Evolutionary conservation across 805 yeast species (phyloP).

Genomic region (Myxozyma melibiosi): DNA sequence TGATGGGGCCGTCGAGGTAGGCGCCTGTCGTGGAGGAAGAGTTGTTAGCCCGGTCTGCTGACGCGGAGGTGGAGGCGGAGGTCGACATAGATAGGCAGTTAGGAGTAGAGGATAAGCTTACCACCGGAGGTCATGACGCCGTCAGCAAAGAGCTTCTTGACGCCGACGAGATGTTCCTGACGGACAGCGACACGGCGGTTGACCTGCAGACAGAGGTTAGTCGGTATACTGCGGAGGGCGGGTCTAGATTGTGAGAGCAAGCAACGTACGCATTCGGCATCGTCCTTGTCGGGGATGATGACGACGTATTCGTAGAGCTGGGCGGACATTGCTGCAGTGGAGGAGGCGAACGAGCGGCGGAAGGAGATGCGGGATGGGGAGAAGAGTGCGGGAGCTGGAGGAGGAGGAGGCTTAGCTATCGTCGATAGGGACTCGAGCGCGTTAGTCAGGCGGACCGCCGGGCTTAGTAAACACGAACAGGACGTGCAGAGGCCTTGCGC

Average conservation of each 20-base stretch:
- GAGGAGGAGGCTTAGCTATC: neutral
- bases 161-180: slow-evolving; percentile 46
- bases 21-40: slow-evolving; percentile 19
- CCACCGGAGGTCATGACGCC: slow-evolving; percentile 48
- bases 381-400: neutral
- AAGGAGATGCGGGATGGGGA: neutral
- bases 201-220: slow-evolving; percentile 14
- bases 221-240: neutral
- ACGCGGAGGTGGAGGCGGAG: neutral
- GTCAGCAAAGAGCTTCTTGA: slow-evolving; percentile 38
- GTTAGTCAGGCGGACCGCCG: neutral
- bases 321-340: slow-evolving; percentile 19
- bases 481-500: no score
- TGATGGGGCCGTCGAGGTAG: slow-evolving; percentile 27
- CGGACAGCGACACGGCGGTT: slow-evolving; percentile 44
- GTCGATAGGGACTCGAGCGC: neutral
- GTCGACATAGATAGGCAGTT: neutral
- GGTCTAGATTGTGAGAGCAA: neutral
- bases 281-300: slow-evolving; percentile 69
- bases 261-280: slow-evolving; percentile 43
- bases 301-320: slow-evolving; percentile 60
- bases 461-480: no score
- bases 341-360: neutral
- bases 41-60: neutral
- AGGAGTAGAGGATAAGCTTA: neutral